phyloP scores from a whole-genome alignment of 441 rosid genomes.

The Pelargonium cotyledonis region DNA sequence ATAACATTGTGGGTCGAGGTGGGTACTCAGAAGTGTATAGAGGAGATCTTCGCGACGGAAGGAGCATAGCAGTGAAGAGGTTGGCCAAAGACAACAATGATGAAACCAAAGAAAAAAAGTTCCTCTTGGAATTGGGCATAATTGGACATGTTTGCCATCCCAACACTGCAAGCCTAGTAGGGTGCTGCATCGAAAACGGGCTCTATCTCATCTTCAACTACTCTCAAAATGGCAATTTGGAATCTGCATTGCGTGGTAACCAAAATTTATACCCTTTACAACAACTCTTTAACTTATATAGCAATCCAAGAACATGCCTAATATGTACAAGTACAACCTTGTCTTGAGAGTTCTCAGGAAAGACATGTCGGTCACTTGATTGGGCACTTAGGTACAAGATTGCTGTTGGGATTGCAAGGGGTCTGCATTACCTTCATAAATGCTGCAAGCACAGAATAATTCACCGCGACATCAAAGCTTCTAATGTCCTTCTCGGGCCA shows the following conservation, averaged over 20 bases:
- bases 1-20: constrained; percentile 66
- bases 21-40: constrained; percentile 89
- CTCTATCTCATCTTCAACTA: constrained; percentile 67
- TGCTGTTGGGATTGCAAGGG: constrained; percentile 67
- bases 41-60: constrained; percentile 70
- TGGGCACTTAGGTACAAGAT: constrained; percentile 78
- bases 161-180: constrained; percentile 70
- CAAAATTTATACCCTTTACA: neutral
- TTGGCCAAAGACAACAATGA: constrained; percentile 67
- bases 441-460: constrained; percentile 80
- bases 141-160: constrained; percentile 81
- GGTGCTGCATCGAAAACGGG: constrained; percentile 83
- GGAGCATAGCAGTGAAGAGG: constrained; percentile 73
- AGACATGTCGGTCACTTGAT: constrained; percentile 31
- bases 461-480: constrained; percentile 91
- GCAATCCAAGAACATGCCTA: too few relatives aligned
- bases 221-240: constrained; percentile 76
- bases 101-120: constrained; percentile 72
- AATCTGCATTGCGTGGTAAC: constrained; percentile 71
- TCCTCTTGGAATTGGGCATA: constrained; percentile 73
- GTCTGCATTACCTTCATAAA: constrained; percentile 88
- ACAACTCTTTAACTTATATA: too few relatives aligned
- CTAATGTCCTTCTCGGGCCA: constrained; percentile 84
- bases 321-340: too few relatives aligned
- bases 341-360: constrained; percentile 25